Evolutionary conservation across 306 rosid species (phyloP), one percentile per base, ranked within the genome.

Genomic region (Cucurbita maxima): DNA sequence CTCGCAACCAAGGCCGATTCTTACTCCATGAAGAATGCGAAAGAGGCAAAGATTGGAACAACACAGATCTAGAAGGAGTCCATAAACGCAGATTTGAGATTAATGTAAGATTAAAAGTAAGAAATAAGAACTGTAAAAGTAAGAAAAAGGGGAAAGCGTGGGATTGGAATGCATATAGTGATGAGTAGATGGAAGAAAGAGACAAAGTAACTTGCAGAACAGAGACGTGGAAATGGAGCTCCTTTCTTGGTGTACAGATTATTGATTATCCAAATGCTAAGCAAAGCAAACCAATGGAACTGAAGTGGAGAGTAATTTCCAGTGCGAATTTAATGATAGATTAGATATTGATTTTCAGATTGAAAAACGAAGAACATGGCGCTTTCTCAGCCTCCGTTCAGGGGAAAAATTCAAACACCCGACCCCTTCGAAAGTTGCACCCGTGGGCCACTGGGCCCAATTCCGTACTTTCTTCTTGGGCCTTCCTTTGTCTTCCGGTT

Each of bases 171-270:
- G 22, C 54, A 54, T 37, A 73, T 40, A 56, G 53, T 57, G 56
- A 34, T 10, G 37, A 63, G 70, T 57, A 74, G 77, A 75, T 50
- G 40, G 40, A 56, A 22, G 76, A 78, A 72, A 59, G 76, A 40
- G 81, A 78, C 73, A 71, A 43, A 60, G 66, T 50, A 72, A 77
- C 76, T 77, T 38, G 81, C 81, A 60, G 76, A 71, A 76, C 81
- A 77, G 80, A 71, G 80, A 58, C 68, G 58, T 16, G 71, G 71
- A 62, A 58, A 34, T 34, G 76, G 64, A 54, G 71, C 53, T 54
- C 43, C 70, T 50, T 45, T 51, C 51, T 45, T 50, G 54, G 6
- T 14, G 54, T 10, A 45, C 15, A 12, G 16, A 13, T 48, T 14
- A 48, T 12, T 43, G 62, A 53, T 38, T 40, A 54, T 54, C 64